Percentiles rank a stretch among this genome's conserved stretches.
Conservation (phyloP, 306 rosid genomes). For the Sphenostylis stenocarpa region DNA sequence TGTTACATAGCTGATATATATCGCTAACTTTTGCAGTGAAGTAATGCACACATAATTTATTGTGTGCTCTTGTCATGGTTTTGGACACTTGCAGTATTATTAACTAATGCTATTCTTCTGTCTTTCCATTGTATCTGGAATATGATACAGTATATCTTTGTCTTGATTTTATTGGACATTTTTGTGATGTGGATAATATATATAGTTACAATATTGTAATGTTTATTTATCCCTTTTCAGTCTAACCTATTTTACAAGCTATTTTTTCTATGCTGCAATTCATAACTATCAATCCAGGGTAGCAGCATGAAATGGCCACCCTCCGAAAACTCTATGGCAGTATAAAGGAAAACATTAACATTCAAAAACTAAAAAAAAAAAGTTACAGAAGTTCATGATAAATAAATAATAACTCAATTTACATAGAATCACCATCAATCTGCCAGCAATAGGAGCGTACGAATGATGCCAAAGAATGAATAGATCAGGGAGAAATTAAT, state of each 20-base stretch:
- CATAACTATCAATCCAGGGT: neutral
- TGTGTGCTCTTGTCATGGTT: constrained; percentile 27
- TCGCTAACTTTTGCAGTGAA: neutral
- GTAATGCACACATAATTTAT: neutral
- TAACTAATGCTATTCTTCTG: constrained; percentile 15
- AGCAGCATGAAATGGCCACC: neutral
- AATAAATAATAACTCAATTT: no score
- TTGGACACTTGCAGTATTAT: neutral
- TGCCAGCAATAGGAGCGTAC: neutral
- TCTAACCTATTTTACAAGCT: neutral
- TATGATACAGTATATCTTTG: neutral
- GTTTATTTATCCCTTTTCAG: neutral
- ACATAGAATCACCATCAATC: neutral
- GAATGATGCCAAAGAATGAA: neutral
- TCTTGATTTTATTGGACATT: no score
- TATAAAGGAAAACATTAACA: neutral
- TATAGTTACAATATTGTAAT: neutral
- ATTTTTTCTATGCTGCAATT: neutral
- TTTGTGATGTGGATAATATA: no score
- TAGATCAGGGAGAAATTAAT: neutral
- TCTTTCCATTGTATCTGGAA: constrained; percentile 13
- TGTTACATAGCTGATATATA: neutral
- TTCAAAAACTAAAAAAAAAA: no score
- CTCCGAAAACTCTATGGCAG: neutral
- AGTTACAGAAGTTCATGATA: no score